A percentile compares a stretch with the other conserved stretches of the same genome.
phyloP scores from a whole-genome alignment of 2,329 filamentous ascomycete species.

The Cercospora sp. region DNA sequence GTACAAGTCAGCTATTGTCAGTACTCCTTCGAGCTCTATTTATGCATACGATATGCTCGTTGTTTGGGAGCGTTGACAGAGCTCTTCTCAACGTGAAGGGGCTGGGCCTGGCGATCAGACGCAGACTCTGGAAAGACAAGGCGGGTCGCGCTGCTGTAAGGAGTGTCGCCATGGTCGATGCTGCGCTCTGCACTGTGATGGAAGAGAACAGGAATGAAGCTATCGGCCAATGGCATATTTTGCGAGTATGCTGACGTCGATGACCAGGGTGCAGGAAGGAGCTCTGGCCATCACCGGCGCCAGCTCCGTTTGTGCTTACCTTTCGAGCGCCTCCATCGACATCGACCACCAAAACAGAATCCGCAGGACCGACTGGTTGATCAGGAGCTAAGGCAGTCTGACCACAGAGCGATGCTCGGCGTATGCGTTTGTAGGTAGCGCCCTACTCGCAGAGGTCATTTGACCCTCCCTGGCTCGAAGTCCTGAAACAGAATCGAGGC shows the following conservation, averaged over 20 bases:
- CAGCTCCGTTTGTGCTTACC: not conserved
- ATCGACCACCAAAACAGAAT: not conserved
- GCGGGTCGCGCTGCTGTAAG: not conserved
- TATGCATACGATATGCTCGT: constrained; percentile 43
- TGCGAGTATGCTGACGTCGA: constrained; percentile 10
- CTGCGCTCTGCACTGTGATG: not conserved
- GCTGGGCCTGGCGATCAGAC: constrained; percentile 25
- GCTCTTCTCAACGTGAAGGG: constrained; percentile 30
- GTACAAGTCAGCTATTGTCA: not conserved
- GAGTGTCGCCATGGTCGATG: constrained; percentile 4
- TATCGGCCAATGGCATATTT: not conserved
- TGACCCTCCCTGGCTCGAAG: not conserved
- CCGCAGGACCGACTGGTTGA: not conserved
- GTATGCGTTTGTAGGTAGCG: not conserved
- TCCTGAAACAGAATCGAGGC: not conserved
- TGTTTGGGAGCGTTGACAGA: constrained; percentile 47
- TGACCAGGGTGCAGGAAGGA: not conserved
- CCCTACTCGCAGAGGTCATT: not conserved
- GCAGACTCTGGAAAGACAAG: constrained; percentile 1
- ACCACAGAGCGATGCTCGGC: not conserved
- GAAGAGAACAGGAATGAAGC: not conserved
- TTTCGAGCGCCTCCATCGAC: not conserved
- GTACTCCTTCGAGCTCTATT: not conserved
- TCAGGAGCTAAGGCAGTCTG: not conserved
- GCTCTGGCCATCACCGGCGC: constrained; percentile 1